Conservation (phyloP, 78 protist species). For the Isochrysis galbana region DNA sequence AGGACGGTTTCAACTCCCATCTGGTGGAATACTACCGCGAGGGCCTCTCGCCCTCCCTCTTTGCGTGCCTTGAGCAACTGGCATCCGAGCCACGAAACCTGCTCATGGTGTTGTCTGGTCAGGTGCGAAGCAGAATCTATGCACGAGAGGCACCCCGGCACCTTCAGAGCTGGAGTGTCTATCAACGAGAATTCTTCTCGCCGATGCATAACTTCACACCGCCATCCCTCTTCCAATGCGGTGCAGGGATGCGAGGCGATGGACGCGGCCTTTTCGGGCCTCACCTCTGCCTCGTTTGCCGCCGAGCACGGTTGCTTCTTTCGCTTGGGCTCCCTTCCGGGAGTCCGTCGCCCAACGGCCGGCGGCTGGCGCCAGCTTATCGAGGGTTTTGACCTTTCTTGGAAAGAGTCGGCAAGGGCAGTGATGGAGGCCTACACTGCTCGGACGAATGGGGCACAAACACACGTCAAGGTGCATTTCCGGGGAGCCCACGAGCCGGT, state of each 20-base stretch:
- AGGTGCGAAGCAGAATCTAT: neutral
- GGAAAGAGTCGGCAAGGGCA: neutral
- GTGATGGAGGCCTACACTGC: conserved; percentile 38
- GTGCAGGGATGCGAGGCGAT: neutral
- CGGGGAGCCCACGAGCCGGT: no score
- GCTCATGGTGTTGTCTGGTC: neutral
- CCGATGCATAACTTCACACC: no score
- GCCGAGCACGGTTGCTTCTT: neutral
- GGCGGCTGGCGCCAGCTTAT: neutral
- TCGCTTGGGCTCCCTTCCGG: neutral
- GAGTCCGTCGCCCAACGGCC: neutral
- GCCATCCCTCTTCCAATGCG: no score
- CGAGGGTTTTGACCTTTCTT: neutral
- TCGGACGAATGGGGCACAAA: conserved; percentile 62
- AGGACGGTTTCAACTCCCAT: neutral
- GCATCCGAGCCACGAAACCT: neutral
- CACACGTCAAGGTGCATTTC: conserved; percentile 40
- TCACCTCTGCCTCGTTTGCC: conserved; percentile 39
- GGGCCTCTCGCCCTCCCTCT: neutral
- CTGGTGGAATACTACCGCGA: neutral
- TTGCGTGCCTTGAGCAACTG: neutral
- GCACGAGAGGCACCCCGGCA: no score
- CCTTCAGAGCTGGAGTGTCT: no score
- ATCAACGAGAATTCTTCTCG: no score
- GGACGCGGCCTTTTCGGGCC: neutral